Evolutionary conservation across 1,284 basidiomycete species (phyloP).

Genomic region (Entoloma clypeatum): DNA sequence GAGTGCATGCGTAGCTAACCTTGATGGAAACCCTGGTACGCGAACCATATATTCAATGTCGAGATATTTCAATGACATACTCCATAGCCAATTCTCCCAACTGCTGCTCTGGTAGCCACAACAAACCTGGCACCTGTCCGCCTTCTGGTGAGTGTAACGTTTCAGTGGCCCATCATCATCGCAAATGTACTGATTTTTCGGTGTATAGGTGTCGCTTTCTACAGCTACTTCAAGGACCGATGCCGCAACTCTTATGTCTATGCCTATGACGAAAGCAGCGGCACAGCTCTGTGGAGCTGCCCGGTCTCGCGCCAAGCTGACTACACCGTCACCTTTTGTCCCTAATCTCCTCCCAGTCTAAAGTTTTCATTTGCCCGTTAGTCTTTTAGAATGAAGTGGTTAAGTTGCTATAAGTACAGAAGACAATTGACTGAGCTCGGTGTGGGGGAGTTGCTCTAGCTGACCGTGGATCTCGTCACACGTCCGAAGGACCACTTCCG

Average conservation of each 20-base stretch:
- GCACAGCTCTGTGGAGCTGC: constrained; percentile 52
- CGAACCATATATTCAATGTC: neutral
- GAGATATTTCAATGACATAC: neutral
- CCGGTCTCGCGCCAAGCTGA: constrained; percentile 38
- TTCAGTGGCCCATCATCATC: neutral
- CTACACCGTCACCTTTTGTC: constrained; percentile 58
- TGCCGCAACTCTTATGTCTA: constrained; percentile 58
- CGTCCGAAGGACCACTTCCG: too few relatives aligned
- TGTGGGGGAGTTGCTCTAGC: too few relatives aligned
- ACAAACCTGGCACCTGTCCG: constrained; percentile 49
- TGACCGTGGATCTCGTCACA: too few relatives aligned
- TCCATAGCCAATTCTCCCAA: constrained; percentile 40
- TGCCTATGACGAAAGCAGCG: constrained; percentile 52
- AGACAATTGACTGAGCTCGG: too few relatives aligned
- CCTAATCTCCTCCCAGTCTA: too few relatives aligned
- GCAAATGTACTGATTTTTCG: neutral
- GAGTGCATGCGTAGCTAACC: constrained; percentile 53
- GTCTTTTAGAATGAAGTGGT: too few relatives aligned
- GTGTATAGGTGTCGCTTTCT: constrained; percentile 36
- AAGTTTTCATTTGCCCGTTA: too few relatives aligned
- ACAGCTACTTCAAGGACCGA: constrained; percentile 52
- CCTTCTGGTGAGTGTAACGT: constrained; percentile 30
- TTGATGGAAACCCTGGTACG: constrained; percentile 42
- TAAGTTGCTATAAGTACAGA: too few relatives aligned
- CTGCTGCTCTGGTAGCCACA: constrained; percentile 53